Evolutionary conservation across 192 early-diverging fungal genomes (phyloP), one percentile per base, ranked within the genome.

Genomic region (Gonapodya sp.): DNA sequence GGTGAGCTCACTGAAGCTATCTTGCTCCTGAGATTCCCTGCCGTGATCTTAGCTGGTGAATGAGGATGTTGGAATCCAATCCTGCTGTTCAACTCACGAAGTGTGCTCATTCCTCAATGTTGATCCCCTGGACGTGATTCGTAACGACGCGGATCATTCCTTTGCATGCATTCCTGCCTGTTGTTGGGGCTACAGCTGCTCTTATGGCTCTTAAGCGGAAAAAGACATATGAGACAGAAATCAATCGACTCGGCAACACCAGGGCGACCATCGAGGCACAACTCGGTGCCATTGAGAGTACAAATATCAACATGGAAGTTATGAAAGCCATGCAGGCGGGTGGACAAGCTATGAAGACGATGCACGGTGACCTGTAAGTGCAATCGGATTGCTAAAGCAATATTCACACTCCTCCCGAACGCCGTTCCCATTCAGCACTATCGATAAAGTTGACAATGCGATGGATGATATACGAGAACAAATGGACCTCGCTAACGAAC

Each of bases 381-480:
- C 35, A 31, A 35, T 37, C 34, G 1, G 1, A 0, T 32, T 79
- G 1, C 34, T 36, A 24, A 1, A 36, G n/a, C 33, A 32, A 80
- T 73, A n/a, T 34, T 75, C 0, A 80, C 36, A 35, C 64, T 36
- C 33, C 2, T 35, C 18, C 79, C 34, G 0, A 64, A 46, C 1
- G 18, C 78, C 8, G 24, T 0, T 24, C n/a, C 36, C 34, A 0
- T 77, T 35, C 81, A 95, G 93, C 88, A 88, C 95, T 82, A 95
- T 97, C 78, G 92, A 96, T 83, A 97, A 95, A 89, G 96, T 99
- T 34, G 97, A 99, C 83, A 88, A 89, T 36, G 96, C 93, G 16
- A 96, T 97, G 95, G 97, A 99, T 81, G 95, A 96, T 78, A 96
- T 99, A 81, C 91, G 94, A 35, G 97, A 99, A 81, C 96, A 99